These are phyloP conservation scores for Colletotrichum melonis DNA, from an alignment of 2,329 filamentous ascomycete genomes.

Conservation along the genomic window DNA sequence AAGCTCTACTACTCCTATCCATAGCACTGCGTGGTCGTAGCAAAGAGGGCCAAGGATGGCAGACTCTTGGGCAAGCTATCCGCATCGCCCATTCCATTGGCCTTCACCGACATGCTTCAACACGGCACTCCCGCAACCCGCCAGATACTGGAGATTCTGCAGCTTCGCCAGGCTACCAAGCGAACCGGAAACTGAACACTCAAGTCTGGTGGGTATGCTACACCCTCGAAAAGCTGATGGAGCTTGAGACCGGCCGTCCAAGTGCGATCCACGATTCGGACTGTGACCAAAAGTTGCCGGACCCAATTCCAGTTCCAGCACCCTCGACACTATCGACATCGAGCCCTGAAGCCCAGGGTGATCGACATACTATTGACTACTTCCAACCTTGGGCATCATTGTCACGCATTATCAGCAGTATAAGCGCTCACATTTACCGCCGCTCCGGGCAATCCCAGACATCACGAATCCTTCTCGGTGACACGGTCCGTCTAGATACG, in stretches of 20 bases:
- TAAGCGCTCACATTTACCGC: constrained; percentile 20
- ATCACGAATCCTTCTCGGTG: constrained; percentile 24
- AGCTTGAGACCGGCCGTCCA: constrained; percentile 40
- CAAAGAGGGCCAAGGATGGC: constrained; percentile 42
- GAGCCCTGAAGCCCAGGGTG: background rate
- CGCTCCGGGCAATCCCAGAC: constrained; percentile 10
- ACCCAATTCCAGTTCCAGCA: background rate
- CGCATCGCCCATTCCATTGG: constrained; percentile 42
- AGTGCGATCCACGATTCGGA: constrained; percentile 37
- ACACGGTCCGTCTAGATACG: constrained; percentile 33
- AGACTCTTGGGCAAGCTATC: constrained; percentile 40
- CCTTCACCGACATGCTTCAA: constrained; percentile 37
- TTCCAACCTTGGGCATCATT: constrained; percentile 37
- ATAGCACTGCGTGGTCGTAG: constrained; percentile 35
- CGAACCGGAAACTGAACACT: constrained; percentile 56
- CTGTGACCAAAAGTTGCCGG: constrained; percentile 28
- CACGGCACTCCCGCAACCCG: background rate
- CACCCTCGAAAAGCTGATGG: constrained; percentile 54
- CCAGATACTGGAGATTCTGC: constrained; percentile 3
- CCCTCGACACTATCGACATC: background rate
- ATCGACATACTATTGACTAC: constrained; percentile 17
- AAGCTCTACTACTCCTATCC: constrained; percentile 37
- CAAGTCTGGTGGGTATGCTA: constrained; percentile 66
- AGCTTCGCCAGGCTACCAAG: constrained; percentile 10
- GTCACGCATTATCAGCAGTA: constrained; percentile 35